phyloP scores from a whole-genome alignment of 2,329 filamentous ascomycete genomes.

The Penicillium sp. region DNA sequence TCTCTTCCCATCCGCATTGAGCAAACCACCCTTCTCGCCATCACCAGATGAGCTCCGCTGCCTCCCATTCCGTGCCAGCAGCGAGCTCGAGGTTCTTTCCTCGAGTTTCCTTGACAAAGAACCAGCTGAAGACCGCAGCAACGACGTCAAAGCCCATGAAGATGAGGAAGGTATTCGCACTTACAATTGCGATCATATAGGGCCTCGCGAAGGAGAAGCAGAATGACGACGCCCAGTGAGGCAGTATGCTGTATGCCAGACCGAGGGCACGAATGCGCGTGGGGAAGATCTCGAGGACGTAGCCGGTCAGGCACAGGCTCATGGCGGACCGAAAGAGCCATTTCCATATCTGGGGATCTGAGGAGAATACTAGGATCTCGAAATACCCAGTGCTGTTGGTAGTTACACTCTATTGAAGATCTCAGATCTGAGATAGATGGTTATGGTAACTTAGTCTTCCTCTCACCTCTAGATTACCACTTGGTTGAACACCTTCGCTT shows the following conservation, averaged over 20 bases:
- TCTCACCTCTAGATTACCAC: neutral
- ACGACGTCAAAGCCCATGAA: conserved; percentile 45
- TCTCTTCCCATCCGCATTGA: conserved; percentile 16
- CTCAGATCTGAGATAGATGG: neutral
- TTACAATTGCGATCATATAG: conserved; percentile 47
- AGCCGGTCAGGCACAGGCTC: neutral
- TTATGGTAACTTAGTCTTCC: neutral
- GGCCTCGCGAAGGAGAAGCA: conserved; percentile 36
- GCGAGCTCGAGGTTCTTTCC: conserved; percentile 52
- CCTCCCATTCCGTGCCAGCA: conserved; percentile 25
- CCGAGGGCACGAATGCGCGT: conserved; percentile 33
- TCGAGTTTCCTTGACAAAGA: conserved; percentile 57
- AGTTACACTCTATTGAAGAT: neutral
- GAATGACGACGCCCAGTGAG: conserved; percentile 37
- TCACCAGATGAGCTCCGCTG: conserved; percentile 17
- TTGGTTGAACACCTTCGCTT: neutral
- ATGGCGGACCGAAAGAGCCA: neutral
- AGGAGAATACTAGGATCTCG: neutral
- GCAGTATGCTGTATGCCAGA: conserved; percentile 32
- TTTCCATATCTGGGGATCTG: neutral
- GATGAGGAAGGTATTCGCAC: conserved; percentile 49
- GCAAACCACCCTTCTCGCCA: conserved; percentile 15
- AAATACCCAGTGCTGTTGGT: neutral
- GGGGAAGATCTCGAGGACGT: conserved; percentile 28
- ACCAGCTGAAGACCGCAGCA: conserved; percentile 54